Evolutionary conservation across 345 rosid species (phyloP).

Genomic region (Trapa incisa): DNA sequence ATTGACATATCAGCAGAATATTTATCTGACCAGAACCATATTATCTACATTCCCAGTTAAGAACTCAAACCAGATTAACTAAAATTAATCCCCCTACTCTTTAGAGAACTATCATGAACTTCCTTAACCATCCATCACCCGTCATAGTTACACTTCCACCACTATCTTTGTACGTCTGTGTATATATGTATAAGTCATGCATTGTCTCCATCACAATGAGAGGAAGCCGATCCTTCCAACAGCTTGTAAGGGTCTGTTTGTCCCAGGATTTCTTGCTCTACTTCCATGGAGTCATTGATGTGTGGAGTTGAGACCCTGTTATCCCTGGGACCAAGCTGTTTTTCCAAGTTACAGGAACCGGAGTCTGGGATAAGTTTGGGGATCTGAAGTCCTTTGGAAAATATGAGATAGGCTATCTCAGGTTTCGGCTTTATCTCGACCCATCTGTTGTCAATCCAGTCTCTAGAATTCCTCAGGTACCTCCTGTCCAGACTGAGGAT

Average conservation of each 20-base stretch:
- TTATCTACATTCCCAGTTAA: neutral
- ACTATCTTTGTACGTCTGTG: neutral
- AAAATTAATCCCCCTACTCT: neutral
- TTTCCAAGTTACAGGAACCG: neutral
- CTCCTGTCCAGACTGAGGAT: slow-evolving; percentile 15
- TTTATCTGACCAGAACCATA: neutral
- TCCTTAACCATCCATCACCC: neutral
- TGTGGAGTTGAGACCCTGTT: neutral
- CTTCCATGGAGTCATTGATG: neutral
- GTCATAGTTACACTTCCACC: neutral
- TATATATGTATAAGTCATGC: neutral
- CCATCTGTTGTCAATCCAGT: slow-evolving; percentile 36
- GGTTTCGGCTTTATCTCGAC: slow-evolving; percentile 22
- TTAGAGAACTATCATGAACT: neutral
- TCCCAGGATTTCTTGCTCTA: neutral
- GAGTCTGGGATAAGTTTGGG: neutral
- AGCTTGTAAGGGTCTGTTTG: neutral
- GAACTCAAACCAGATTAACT: neutral
- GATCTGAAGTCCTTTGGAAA: slow-evolving; percentile 3
- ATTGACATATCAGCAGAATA: too few species aligned
- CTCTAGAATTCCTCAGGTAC: slow-evolving; percentile 26
- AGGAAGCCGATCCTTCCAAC: neutral
- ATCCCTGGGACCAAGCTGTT: neutral
- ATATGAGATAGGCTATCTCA: slow-evolving; percentile 15
- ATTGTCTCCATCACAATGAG: neutral